A percentile compares a stretch with the other conserved stretches of the same genome.
phyloP scores from a whole-genome alignment of 768 basidiomycete species.

The Fibroporia radiculosa region DNA sequence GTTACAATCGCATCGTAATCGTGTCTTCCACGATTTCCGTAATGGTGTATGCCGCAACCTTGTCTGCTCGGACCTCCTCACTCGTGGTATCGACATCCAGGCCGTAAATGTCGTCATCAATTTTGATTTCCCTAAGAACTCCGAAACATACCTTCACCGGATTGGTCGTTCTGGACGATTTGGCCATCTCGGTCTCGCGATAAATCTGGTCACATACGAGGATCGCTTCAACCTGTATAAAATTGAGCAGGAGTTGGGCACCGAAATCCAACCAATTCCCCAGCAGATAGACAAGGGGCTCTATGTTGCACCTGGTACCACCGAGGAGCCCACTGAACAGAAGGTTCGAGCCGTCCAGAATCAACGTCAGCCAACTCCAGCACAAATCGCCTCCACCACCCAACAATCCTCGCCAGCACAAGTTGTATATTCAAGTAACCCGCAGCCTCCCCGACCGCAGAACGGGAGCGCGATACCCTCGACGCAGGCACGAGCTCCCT shows the following conservation, averaged over 20 bases:
- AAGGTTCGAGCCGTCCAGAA: constrained; percentile 23
- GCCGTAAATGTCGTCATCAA: constrained; percentile 99
- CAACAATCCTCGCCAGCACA: constrained; percentile 17
- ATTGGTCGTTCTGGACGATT: constrained; percentile 98
- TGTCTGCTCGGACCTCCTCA: constrained; percentile 95
- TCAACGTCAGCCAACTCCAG: constrained; percentile 11
- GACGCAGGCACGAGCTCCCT: constrained; percentile 11
- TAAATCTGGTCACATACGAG: constrained; percentile 97
- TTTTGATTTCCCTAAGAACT: constrained; percentile 99
- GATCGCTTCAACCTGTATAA: constrained; percentile 96
- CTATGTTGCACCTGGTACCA: constrained; percentile 75
- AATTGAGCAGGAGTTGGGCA: constrained; percentile 97
- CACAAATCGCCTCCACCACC: constrained; percentile 17
- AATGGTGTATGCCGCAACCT: constrained; percentile 98
- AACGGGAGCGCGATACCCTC: constrained; percentile 22
- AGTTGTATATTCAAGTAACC: constrained; percentile 24
- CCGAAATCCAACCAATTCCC: constrained; percentile 95
- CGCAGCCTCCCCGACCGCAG: constrained; percentile 15
- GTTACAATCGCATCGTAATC: constrained; percentile 97
- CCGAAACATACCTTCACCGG: constrained; percentile 97
- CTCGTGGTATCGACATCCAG: constrained; percentile 99
- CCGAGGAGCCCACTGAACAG: constrained; percentile 37
- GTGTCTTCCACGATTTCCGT: constrained; percentile 99
- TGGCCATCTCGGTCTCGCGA: constrained; percentile 93
- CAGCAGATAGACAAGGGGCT: constrained; percentile 83